A percentile compares a stretch with the other conserved stretches of the same genome.
phyloP scores from a whole-genome alignment of 1,284 basidiomycete species.

The Boletus albobrunnescens region DNA sequence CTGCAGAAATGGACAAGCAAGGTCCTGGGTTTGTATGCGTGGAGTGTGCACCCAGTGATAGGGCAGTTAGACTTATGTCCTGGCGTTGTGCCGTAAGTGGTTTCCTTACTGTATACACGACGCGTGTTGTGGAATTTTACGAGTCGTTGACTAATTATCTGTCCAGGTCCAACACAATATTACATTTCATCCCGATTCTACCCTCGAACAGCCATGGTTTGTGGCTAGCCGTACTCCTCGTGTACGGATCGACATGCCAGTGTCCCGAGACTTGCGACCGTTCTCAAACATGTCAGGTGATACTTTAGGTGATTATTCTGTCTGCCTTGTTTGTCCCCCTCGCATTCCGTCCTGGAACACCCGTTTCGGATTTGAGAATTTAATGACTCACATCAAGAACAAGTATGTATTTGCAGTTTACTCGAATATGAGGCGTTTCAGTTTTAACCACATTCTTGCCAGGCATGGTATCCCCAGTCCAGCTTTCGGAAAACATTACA shows the following conservation, averaged over 20 bases:
- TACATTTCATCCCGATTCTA: conserved; percentile 15
- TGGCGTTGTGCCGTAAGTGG: conserved; percentile 26
- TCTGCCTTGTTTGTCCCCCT: conserved; percentile 28
- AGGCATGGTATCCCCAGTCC: conserved; percentile 25
- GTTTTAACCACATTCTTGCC: background rate
- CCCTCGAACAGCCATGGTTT: conserved; percentile 11
- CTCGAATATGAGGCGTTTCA: background rate
- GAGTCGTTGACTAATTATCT: background rate
- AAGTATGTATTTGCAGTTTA: conserved; percentile 15
- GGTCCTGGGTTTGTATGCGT: conserved; percentile 19
- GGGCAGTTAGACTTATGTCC: conserved; percentile 14
- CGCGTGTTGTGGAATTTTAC: no score
- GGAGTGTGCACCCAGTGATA: conserved; percentile 13
- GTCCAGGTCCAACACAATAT: conserved; percentile 22
- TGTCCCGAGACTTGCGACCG: background rate
- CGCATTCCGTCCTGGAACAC: conserved; percentile 30
- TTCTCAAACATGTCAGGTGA: conserved; percentile 1
- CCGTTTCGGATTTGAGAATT: conserved; percentile 14
- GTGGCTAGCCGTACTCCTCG: background rate
- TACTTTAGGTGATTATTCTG: conserved; percentile 15
- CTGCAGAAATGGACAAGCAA: conserved; percentile 28
- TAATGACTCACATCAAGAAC: conserved; percentile 22
- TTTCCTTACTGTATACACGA: background rate
- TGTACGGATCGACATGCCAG: background rate
- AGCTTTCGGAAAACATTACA: conserved; percentile 20